phyloP scores from a whole-genome alignment of 1,284 basidiomycete genomes.

The Ustilago nuda region DNA sequence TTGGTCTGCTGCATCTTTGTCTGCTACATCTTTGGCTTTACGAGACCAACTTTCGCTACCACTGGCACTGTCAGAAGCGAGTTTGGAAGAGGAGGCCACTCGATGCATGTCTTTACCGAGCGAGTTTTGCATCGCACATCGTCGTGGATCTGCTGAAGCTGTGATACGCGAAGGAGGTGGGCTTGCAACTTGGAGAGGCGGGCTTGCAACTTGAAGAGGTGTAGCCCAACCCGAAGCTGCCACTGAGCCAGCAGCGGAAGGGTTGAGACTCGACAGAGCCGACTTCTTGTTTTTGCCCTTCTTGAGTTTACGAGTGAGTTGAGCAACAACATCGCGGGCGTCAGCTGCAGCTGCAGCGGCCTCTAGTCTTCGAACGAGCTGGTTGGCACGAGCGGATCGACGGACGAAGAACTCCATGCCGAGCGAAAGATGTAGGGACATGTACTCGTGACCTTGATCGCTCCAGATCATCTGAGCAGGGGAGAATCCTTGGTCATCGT shows the following conservation, averaged over 20 bases:
- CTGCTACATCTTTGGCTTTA: constrained; percentile 35
- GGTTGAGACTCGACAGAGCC: constrained; percentile 43
- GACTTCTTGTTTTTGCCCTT: constrained; percentile 40
- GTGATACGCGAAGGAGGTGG: constrained; percentile 53
- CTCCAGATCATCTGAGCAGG: constrained; percentile 58
- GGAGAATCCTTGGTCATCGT: constrained; percentile 38
- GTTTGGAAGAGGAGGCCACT: constrained; percentile 17
- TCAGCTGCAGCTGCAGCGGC: constrained; percentile 51
- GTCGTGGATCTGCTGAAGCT: constrained; percentile 34
- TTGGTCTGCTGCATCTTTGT: constrained; percentile 21
- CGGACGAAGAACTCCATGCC: constrained; percentile 65
- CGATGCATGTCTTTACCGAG: constrained; percentile 27
- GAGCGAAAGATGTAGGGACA: constrained; percentile 55
- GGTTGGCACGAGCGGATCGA: constrained; percentile 58
- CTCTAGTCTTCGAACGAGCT: constrained; percentile 60
- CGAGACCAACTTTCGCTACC: constrained; percentile 23
- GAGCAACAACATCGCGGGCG: constrained; percentile 44
- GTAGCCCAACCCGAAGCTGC: constrained; percentile 43
- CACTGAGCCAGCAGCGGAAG: constrained; percentile 33
- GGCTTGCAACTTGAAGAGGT: constrained; percentile 43
- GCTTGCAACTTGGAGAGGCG: constrained; percentile 42
- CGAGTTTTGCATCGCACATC: constrained; percentile 46
- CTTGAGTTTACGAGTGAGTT: constrained; percentile 44
- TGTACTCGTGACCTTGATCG: constrained; percentile 61
- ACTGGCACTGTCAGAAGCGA: constrained; percentile 20